Percentiles rank a stretch among this genome's conserved stretches.
phyloP scores from a whole-genome alignment of 2,329 filamentous ascomycete genomes.

The Exophiala sp. region DNA sequence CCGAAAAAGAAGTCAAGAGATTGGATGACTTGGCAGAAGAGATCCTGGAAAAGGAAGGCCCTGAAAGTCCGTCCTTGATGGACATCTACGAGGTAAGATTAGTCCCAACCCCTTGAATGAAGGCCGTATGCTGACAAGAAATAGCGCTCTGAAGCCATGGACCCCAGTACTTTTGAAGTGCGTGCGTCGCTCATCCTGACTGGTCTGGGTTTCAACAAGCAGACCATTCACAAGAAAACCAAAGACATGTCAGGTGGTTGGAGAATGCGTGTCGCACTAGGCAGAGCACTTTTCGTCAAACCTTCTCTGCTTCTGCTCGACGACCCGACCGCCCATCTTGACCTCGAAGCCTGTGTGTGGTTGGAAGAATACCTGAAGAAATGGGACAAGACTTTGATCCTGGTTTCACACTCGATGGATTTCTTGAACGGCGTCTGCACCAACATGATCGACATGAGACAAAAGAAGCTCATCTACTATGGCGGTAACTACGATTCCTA shows the following conservation, averaged over 20 bases:
- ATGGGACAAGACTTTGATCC: constrained; percentile 93
- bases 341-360: constrained; percentile 99
- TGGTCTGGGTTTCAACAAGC: constrained; percentile 98
- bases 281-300: constrained; percentile 97
- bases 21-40: constrained; percentile 85
- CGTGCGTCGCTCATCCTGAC: constrained; percentile 94
- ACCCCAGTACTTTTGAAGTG: constrained; percentile 92
- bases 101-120: not conserved
- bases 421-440: constrained; percentile 98
- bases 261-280: constrained; percentile 98
- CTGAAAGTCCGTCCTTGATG: constrained; percentile 81
- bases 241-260: constrained; percentile 99
- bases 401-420: constrained; percentile 97
- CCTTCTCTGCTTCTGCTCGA: constrained; percentile 92
- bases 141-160: constrained; percentile 97
- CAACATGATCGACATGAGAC: constrained; percentile 97
- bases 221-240: constrained; percentile 96
- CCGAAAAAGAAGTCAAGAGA: constrained; percentile 83
- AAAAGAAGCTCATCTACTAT: constrained; percentile 86
- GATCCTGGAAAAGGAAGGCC: constrained; percentile 84
- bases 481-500: constrained; percentile 99
- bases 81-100: constrained; percentile 85
- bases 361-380: constrained; percentile 99
- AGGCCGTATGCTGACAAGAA: constrained; percentile 30
- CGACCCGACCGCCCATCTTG: constrained; percentile 97